A percentile compares a stretch with the other conserved stretches of the same genome.
Conservation (phyloP, 2,329 filamentous ascomycete genomes). For the Paecilomyces formosus region DNA sequence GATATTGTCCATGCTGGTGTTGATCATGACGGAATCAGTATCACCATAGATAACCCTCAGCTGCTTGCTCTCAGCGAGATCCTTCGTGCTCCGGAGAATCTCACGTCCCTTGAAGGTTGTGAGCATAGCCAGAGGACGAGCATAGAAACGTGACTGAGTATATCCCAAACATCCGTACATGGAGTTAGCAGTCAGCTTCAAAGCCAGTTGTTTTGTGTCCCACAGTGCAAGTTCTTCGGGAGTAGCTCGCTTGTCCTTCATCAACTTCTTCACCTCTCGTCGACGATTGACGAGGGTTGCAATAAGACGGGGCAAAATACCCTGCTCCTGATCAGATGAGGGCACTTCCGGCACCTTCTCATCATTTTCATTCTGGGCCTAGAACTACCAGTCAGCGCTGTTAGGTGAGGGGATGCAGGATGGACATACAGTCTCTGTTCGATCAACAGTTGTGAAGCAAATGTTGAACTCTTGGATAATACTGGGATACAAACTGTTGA, state of each 20-base stretch:
- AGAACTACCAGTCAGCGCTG: slow-evolving; percentile 9
- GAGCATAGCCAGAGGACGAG: slow-evolving; percentile 85
- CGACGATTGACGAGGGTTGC: slow-evolving; percentile 82
- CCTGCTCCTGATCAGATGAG: slow-evolving; percentile 61
- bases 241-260: slow-evolving; percentile 89
- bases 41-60: slow-evolving; percentile 97
- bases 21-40: slow-evolving; percentile 99
- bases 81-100: slow-evolving; percentile 92
- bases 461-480: slow-evolving; percentile 99
- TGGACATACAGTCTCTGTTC: slow-evolving; percentile 58
- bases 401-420: background rate
- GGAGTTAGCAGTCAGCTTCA: slow-evolving; percentile 97
- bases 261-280: slow-evolving; percentile 87
- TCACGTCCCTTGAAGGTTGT: slow-evolving; percentile 97
- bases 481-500: slow-evolving; percentile 96
- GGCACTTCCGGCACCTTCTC: slow-evolving; percentile 87
- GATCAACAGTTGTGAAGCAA: slow-evolving; percentile 95
- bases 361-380: slow-evolving; percentile 61
- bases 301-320: slow-evolving; percentile 85
- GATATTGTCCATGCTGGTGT: slow-evolving; percentile 92
- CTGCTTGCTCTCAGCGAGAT: slow-evolving; percentile 82
- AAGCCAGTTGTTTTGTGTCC: slow-evolving; percentile 95
- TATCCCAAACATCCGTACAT: slow-evolving; percentile 99
- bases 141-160: slow-evolving; percentile 94
- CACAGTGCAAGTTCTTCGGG: slow-evolving; percentile 82